These are phyloP conservation scores for Aspergillus baeticus DNA, from an alignment of 495 filamentous ascomycete species.

Conservation along the genomic window DNA sequence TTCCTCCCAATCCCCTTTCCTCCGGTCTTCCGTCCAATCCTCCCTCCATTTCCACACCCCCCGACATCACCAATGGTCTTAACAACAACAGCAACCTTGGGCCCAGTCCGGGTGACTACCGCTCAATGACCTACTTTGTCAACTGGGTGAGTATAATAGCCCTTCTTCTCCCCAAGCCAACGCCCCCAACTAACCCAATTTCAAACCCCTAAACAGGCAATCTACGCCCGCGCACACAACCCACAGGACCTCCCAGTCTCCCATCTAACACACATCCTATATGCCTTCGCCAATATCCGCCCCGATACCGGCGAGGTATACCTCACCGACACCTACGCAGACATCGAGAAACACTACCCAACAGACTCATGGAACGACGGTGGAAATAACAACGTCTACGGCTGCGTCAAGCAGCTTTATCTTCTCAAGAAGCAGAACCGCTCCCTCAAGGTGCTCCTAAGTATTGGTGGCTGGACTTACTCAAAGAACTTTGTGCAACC, in stretches of 20 bases:
- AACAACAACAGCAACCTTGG: neutral
- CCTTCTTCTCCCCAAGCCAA: neutral
- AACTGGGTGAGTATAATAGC: slow-evolving; percentile 69
- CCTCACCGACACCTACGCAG: slow-evolving; percentile 78
- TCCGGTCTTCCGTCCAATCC: neutral
- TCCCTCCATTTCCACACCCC: neutral
- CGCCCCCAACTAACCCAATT: neutral
- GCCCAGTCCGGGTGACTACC: slow-evolving; percentile 34
- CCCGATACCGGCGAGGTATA: slow-evolving; percentile 64
- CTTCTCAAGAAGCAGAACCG: slow-evolving; percentile 77
- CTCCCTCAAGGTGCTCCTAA: slow-evolving; percentile 70
- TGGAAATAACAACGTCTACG: slow-evolving; percentile 66
- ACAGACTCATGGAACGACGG: slow-evolving; percentile 72
- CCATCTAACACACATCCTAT: slow-evolving; percentile 83
- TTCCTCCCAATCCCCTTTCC: neutral
- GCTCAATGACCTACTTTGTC: slow-evolving; percentile 79
- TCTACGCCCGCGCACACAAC: slow-evolving; percentile 55
- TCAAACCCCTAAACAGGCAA: slow-evolving; percentile 5
- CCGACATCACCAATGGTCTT: neutral
- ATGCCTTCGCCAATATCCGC: slow-evolving; percentile 73
- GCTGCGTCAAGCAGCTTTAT: slow-evolving; percentile 83
- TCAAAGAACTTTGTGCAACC: slow-evolving; percentile 68
- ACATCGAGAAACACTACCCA: slow-evolving; percentile 76
- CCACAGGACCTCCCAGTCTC: slow-evolving; percentile 73
- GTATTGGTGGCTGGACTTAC: slow-evolving; percentile 75